These are phyloP conservation scores for Perilla frutescens DNA, from an alignment of 257 asterid genomes.

Conservation along the genomic window DNA sequence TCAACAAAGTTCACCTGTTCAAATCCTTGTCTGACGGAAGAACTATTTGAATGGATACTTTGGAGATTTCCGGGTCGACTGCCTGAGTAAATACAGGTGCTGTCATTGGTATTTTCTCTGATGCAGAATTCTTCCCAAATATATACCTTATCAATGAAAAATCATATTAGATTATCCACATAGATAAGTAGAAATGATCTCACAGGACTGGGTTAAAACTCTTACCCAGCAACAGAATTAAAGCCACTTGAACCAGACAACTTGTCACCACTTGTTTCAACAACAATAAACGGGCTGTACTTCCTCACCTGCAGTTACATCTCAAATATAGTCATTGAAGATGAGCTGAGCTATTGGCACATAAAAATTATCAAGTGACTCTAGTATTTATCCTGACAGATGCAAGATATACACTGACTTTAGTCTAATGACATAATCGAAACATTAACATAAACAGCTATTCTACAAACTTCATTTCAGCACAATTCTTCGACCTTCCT, in stretches of 20 bases:
- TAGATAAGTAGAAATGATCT: background rate
- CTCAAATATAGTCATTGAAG: background rate
- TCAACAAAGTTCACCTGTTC: slow-evolving; percentile 56
- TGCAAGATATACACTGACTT: background rate
- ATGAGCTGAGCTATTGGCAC: no score
- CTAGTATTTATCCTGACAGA: background rate
- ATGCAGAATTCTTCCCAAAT: slow-evolving; percentile 78
- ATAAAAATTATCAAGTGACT: background rate
- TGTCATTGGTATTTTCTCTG: slow-evolving; percentile 90
- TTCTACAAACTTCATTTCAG: background rate
- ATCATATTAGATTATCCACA: slow-evolving; percentile 17
- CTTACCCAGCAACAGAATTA: slow-evolving; percentile 88
- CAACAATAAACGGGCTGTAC: slow-evolving; percentile 72
- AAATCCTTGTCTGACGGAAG: slow-evolving; percentile 75
- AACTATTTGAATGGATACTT: slow-evolving; percentile 82
- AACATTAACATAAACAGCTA: background rate
- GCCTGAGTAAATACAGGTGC: slow-evolving; percentile 91
- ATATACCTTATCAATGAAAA: slow-evolving; percentile 58
- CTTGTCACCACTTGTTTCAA: slow-evolving; percentile 73
- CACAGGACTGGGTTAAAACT: background rate
- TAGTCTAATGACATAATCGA: background rate
- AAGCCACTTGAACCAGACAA: slow-evolving; percentile 80
- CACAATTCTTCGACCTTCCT: background rate
- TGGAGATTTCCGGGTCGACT: slow-evolving; percentile 52
- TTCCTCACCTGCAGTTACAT: slow-evolving; percentile 63